Evolutionary conservation across 1,284 basidiomycete species (phyloP), one percentile per base, ranked within the genome.

Genomic region (Microbotryum saponariae): DNA sequence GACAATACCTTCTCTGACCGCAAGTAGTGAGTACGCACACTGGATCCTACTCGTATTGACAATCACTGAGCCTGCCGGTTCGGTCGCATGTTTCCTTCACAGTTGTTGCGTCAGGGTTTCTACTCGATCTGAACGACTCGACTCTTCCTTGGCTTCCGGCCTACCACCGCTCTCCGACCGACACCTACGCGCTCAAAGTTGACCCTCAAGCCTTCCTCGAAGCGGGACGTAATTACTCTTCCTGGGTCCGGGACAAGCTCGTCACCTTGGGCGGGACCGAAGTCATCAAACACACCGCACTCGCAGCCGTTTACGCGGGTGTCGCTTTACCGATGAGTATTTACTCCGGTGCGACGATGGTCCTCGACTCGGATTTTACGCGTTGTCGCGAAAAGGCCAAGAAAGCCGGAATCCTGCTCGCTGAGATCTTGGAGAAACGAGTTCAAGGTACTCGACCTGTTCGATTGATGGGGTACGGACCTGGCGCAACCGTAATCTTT

Each of bases 381-480:
- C 37, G 78, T 74, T 78, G 77, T 75, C 76, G 75, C 73, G 79
- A 79, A 64, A 73, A 77, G 50, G 78, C 79, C 0, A 72, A 73
- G 56, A 80, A 80, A 65, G 81, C 81, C 0, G 81, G 81, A 2
- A 68, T 78, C 21, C 72, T 83, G 10, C 75, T 83, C 1, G 81
- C 81, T 8, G 80, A 82, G 56, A 79, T 82, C 8, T 74, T 83
- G 23, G 74, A 78, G 48, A 78, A 81, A 61, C 74, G 78, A 29
- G 78, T 81, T 0, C 82, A 82, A 67, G 82, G 82, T 8, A 78
- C 80, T 65, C 74, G 82, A 1, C 82, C 82, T 0, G 78, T 37
- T 51, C 27, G 5, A 21, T 64, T 79, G 78, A 76, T 82, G 65
- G 82, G 80, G 4, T 79, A 78, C 3, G 80, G 79, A 1, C 73